Evolutionary conservation across 805 yeast species (phyloP), one percentile per base, ranked within the genome.

Genomic region (Candida argentea): DNA sequence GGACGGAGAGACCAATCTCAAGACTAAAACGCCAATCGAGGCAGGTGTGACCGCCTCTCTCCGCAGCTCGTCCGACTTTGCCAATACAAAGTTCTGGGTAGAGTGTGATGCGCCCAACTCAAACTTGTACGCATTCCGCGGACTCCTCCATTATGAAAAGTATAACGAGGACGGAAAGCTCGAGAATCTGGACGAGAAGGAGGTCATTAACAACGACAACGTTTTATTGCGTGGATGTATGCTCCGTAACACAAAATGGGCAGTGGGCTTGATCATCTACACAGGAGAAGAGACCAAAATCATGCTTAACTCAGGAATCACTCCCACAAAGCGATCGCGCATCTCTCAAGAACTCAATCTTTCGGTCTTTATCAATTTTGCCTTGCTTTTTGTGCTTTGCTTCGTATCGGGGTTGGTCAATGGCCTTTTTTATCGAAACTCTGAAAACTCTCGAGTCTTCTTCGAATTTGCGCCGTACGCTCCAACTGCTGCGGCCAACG

Each of bases 181-280:
- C 43, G 27, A 60, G 12, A 57, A 47, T 37, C 42, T 32, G 5
- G 64, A 52, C 36, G 66, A 31, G 21, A 67, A 73, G 49, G 91
- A 81, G 49, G 69, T 87, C 4, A 67, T 77, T 10, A 74, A 75
- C 3, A 73, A 77, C 42, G 76, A 78, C 47, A 80, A 81, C 45
- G 43, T 80, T 48, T 52, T 82, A 23, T 52, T 82, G 22, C 70
- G 93, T 57, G 93, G 93, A 15, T 79, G 84, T 43, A 63, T 71
- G n/a, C 56, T 82, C 31, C 67, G 91, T 55, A 82, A 82, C 45
- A 81, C 91, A 1, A 78, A 76, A 50, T 82, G 91, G 91, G 85
- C 71, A 14, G 65, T 81, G 47, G 91, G 91, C 32, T 43, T 81
- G 16, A 91, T 80, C 11, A 60, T 71, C 3, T 81, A 76, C 53